These are phyloP conservation scores for Astraeus odoratus DNA, from an alignment of 768 basidiomycete genomes.

Conservation along the genomic window DNA sequence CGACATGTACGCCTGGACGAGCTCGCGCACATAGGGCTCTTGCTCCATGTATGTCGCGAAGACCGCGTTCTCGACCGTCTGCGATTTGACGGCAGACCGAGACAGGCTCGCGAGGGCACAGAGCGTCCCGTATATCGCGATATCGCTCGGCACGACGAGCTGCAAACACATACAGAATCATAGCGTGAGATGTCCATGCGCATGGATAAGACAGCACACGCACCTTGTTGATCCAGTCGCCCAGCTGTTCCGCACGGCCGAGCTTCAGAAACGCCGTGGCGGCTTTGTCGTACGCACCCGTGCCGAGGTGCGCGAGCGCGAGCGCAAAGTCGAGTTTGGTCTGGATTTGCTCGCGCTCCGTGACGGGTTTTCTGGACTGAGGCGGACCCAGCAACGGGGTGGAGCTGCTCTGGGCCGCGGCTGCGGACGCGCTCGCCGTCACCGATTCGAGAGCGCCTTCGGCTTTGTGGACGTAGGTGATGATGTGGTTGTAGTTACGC, in stretches of 20 bases:
- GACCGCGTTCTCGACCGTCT: constrained; percentile 58
- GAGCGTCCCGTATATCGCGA: constrained; percentile 80
- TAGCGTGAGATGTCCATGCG: not conserved
- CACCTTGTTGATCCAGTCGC: constrained; percentile 74
- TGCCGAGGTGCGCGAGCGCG: constrained; percentile 68
- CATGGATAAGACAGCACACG: constrained; percentile 2
- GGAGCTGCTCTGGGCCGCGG: constrained; percentile 18
- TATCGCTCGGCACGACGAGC: constrained; percentile 75
- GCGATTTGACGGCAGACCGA: constrained; percentile 61
- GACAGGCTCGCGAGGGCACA: constrained; percentile 76
- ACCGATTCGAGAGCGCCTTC: constrained; percentile 79
- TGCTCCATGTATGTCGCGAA: constrained; percentile 79
- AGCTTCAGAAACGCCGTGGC: constrained; percentile 66
- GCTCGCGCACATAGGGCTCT: constrained; percentile 80
- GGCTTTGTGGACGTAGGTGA: constrained; percentile 95
- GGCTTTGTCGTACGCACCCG: constrained; percentile 73
- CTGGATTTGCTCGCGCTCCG: constrained; percentile 58
- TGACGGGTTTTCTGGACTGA: constrained; percentile 39
- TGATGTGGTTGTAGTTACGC: constrained; percentile 76
- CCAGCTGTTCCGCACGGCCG: constrained; percentile 57
- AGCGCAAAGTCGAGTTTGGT: constrained; percentile 78
- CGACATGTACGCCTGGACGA: constrained; percentile 78
- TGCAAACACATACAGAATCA: constrained; percentile 17
- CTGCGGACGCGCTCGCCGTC: constrained; percentile 27
- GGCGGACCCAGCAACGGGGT: constrained; percentile 7